These are phyloP conservation scores for Panaeolus papilionaceus DNA, from an alignment of 768 basidiomycete genomes.

Conservation along the genomic window DNA sequence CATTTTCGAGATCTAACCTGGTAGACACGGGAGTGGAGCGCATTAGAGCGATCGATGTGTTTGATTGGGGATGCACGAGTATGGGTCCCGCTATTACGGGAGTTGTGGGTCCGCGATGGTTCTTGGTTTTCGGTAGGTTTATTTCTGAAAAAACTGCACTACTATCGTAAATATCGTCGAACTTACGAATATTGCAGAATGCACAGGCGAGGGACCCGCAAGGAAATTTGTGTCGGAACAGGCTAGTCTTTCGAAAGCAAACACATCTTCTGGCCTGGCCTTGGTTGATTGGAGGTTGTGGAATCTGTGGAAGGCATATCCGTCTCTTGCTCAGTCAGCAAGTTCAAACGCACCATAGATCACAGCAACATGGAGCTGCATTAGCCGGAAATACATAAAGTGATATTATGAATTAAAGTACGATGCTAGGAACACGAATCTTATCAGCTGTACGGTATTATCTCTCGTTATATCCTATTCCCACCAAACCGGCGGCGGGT, in stretches of 20 bases:
- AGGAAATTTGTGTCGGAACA: conserved; percentile 6
- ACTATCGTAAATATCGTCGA: background rate
- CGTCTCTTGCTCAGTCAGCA: conserved; percentile 45
- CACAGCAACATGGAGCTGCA: background rate
- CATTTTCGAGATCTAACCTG: conserved; percentile 25
- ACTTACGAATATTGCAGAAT: conserved; percentile 46
- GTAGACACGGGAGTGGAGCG: background rate
- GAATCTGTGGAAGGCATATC: conserved; percentile 55
- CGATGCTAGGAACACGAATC: no score
- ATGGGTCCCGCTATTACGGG: conserved; percentile 5
- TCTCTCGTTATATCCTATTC: no score
- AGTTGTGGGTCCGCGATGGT: background rate
- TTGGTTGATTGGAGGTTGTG: conserved; percentile 39
- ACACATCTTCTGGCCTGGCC: conserved; percentile 15
- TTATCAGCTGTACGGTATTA: no score
- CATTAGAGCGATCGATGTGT: conserved; percentile 1
- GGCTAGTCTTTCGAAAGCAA: background rate
- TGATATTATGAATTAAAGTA: no score
- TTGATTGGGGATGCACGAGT: conserved; percentile 10
- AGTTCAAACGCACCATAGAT: background rate
- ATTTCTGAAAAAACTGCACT: background rate
- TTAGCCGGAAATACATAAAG: no score
- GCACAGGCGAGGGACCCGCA: conserved; percentile 15
- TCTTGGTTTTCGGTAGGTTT: background rate
- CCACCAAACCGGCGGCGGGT: background rate